Conservation (phyloP, 1,284 basidiomycete genomes). For the Bjerkandera adusta region DNA sequence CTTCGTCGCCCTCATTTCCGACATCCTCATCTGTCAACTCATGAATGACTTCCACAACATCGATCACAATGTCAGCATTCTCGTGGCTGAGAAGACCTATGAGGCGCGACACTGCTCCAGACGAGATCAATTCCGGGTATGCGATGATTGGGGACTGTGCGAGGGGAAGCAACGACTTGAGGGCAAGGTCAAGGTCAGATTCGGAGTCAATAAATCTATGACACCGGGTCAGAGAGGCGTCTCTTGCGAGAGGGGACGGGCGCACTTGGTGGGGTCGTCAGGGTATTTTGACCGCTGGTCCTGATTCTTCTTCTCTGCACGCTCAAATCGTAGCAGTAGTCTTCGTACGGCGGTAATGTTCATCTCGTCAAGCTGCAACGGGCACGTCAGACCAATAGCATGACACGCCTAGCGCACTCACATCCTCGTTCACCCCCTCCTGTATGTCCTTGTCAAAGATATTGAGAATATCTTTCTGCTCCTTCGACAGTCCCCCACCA, state of each 20-base stretch:
- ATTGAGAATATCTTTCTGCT: slow-evolving; percentile 88
- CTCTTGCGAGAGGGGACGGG: slow-evolving; percentile 9
- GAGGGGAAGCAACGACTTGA: slow-evolving; percentile 87
- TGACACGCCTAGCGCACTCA: slow-evolving; percentile 38
- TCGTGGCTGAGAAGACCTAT: slow-evolving; percentile 89
- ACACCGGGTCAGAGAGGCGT: slow-evolving; percentile 2
- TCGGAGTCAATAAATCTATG: slow-evolving; percentile 97
- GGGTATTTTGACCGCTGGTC: slow-evolving; percentile 92
- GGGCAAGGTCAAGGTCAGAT: slow-evolving; percentile 85
- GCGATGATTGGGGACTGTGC: slow-evolving; percentile 83
- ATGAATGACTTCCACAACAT: slow-evolving; percentile 87
- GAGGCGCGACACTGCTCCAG: slow-evolving; percentile 68
- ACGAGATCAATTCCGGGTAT: slow-evolving; percentile 87
- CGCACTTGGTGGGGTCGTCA: slow-evolving; percentile 86
- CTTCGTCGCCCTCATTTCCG: slow-evolving; percentile 71
- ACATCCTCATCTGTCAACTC: slow-evolving; percentile 98
- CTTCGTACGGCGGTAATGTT: slow-evolving; percentile 72
- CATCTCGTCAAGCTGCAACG: slow-evolving; percentile 59
- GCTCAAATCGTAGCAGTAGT: slow-evolving; percentile 81
- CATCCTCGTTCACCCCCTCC: slow-evolving; percentile 65
- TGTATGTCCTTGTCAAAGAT: slow-evolving; percentile 80
- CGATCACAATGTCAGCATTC: slow-evolving; percentile 92
- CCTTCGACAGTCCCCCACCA: slow-evolving; percentile 85
- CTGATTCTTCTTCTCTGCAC: slow-evolving; percentile 90
- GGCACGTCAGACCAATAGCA: slow-evolving; percentile 25